Conservation (phyloP, 2,329 filamentous ascomycete species). For the Aphanoascus verrucosus region DNA sequence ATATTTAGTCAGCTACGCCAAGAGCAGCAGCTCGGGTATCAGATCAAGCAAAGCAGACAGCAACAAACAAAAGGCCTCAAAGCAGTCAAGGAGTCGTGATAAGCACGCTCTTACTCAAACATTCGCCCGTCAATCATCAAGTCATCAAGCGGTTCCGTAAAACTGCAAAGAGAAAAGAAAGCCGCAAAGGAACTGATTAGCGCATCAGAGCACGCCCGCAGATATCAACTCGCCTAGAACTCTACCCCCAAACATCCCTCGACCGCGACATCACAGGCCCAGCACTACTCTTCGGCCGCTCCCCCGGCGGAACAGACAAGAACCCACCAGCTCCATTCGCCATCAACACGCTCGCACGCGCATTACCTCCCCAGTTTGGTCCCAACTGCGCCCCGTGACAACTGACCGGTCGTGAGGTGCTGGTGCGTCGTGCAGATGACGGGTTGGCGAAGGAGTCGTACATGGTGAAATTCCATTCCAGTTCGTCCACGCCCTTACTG, state of each 20-base stretch:
- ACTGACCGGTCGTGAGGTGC: slow-evolving; percentile 37
- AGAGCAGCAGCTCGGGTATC: too few relatives aligned
- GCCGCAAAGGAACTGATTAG: neutral
- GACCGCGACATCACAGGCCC: slow-evolving; percentile 14
- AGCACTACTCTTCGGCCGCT: slow-evolving; percentile 28
- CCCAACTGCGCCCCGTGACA: slow-evolving; percentile 38
- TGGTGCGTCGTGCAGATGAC: slow-evolving; percentile 26
- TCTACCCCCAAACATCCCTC: slow-evolving; percentile 32
- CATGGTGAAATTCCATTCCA: slow-evolving; percentile 57
- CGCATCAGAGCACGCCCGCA: too few relatives aligned
- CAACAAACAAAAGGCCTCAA: too few relatives aligned
- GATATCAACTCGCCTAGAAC: neutral
- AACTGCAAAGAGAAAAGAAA: neutral
- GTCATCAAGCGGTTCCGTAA: neutral
- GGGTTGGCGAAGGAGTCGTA: slow-evolving; percentile 40
- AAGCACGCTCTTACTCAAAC: too few relatives aligned
- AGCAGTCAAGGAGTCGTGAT: too few relatives aligned
- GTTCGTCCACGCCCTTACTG: slow-evolving; percentile 55
- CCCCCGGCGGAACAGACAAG: slow-evolving; percentile 49
- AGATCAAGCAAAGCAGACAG: too few relatives aligned
- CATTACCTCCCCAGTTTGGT: slow-evolving; percentile 49
- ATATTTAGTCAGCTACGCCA: too few relatives aligned
- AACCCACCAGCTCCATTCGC: slow-evolving; percentile 58
- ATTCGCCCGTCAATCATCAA: too few relatives aligned
- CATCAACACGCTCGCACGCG: slow-evolving; percentile 52